Conservation (phyloP, 495 filamentous ascomycete genomes). For the Ramalina peruviana region DNA sequence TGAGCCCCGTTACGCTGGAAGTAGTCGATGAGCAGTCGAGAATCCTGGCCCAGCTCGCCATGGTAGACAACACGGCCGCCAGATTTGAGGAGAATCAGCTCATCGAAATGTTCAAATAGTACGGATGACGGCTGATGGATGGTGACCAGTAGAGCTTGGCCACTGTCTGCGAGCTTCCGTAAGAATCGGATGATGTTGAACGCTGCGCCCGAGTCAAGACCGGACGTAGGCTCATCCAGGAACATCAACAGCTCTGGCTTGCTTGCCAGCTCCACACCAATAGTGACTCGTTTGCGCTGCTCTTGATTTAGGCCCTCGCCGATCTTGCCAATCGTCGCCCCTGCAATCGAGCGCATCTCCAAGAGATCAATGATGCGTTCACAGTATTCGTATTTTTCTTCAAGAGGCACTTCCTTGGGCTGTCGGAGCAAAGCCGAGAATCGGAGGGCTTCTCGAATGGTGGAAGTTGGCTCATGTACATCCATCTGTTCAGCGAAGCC, state of each 20-base stretch:
- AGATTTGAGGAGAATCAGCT: constrained; percentile 46
- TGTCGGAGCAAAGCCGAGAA: constrained; percentile 78
- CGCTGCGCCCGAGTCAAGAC: constrained; percentile 70
- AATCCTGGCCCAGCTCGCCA: constrained; percentile 43
- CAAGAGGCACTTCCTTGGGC: constrained; percentile 47
- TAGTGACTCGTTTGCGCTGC: constrained; percentile 79
- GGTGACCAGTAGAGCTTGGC: constrained; percentile 81
- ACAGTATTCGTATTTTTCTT: constrained; percentile 71
- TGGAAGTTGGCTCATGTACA: constrained; percentile 62
- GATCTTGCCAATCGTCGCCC: constrained; percentile 67
- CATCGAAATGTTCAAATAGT: constrained; percentile 71
- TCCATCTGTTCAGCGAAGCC: constrained; percentile 76
- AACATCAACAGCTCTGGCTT: constrained; percentile 79
- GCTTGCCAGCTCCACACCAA: constrained; percentile 76
- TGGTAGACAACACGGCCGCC: constrained; percentile 56
- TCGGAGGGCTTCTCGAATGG: constrained; percentile 69
- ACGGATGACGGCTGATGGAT: constrained; percentile 77
- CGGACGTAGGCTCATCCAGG: constrained; percentile 81
- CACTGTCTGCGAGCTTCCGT: constrained; percentile 65
- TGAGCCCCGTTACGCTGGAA: constrained; percentile 49
- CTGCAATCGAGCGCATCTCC: constrained; percentile 73
- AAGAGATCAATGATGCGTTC: constrained; percentile 69
- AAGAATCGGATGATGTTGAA: constrained; percentile 86
- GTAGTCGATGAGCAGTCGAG: constrained; percentile 42
- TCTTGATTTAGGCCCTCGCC: constrained; percentile 79